Base-by-base conservation (phyloP, 306 rosid species). In the Cicer yamashitae region DNA sequence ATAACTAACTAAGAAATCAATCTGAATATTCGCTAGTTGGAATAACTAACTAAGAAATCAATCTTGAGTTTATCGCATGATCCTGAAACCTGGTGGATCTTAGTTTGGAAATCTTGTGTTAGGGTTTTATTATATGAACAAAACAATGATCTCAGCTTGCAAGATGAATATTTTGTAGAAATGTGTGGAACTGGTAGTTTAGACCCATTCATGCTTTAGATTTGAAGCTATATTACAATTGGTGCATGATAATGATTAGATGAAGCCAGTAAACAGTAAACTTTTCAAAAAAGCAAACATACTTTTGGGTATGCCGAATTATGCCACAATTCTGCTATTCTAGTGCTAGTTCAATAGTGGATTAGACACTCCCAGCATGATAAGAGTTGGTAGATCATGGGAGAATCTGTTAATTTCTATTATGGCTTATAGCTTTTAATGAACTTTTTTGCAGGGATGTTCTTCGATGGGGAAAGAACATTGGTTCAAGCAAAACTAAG, bases 391-490 rank as follows among this genome's bases (percentile, higher is more conserved):
- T 15, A 66, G 56, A 46, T 56, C 40, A 61, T 43, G 38, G 51
- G 17, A 3, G 45, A 61, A 52, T 53, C 54, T 76, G 57, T 50
- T 45, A 22, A 18, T 70, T 81, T 51, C 39, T 50, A 25, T 52
- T 18, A 70, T 66, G 54, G 48, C 79, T 54, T 46, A 39, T 65
- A 57, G 53, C 8, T 66, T 82, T 46, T 43, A 47, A 54, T 74
- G 14, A 52, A 77, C 71, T 59, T 82, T 76, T 20, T 73, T 83
- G 71, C 88, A 91, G 98, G 86, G 87, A 88, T 40, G 89, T 94
- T 75, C 94, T 94, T 83, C 88, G 94, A 77, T 94, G 98, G 98
- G 98, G 98, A 84, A 90, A 94, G 87, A 93, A 93, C 76, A 84
- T 88, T 1, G 79, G 68, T 80, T 87, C 98, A 69, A 79, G 89